A percentile compares a stretch with the other conserved stretches of the same genome.
phyloP scores from a whole-genome alignment of 208 protist species.

The Porcisia hertigi region DNA sequence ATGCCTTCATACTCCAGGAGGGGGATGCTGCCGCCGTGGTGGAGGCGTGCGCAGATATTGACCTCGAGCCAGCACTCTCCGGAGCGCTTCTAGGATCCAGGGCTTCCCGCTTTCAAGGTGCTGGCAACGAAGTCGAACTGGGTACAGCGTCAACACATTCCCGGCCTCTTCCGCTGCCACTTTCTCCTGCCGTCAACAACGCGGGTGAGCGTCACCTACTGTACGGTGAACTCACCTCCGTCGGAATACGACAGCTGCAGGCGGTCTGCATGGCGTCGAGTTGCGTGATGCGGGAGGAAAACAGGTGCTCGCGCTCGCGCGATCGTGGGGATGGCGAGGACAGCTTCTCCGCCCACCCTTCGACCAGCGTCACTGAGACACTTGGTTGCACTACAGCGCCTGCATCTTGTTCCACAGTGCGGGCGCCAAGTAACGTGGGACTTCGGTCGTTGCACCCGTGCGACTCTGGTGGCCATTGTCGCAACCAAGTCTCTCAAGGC shows the following conservation, averaged over 20 bases:
- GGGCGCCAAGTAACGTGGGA: neutral
- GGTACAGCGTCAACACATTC: neutral
- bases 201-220: slow-evolving; percentile 33
- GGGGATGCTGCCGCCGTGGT: slow-evolving; percentile 30
- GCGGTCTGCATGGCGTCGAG: slow-evolving; percentile 29
- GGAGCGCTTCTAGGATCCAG: neutral
- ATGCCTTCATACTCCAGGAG: slow-evolving; percentile 43
- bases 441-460: neutral
- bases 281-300: slow-evolving; percentile 16
- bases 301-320: slow-evolving; percentile 9
- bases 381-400: neutral
- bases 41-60: neutral
- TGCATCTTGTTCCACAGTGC: neutral
- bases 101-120: neutral
- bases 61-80: neutral
- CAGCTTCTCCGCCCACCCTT: neutral
- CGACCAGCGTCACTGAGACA: neutral
- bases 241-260: slow-evolving; percentile 67
- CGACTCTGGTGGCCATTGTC: neutral
- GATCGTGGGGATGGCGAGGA: neutral
- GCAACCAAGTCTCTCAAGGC: slow-evolving; percentile 10
- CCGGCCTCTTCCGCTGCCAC: neutral
- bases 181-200: neutral
- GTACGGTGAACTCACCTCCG: slow-evolving; percentile 76
- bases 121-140: neutral